Conservation (phyloP, 2,329 filamentous ascomycete species). For the Nigrospora oryzae region DNA sequence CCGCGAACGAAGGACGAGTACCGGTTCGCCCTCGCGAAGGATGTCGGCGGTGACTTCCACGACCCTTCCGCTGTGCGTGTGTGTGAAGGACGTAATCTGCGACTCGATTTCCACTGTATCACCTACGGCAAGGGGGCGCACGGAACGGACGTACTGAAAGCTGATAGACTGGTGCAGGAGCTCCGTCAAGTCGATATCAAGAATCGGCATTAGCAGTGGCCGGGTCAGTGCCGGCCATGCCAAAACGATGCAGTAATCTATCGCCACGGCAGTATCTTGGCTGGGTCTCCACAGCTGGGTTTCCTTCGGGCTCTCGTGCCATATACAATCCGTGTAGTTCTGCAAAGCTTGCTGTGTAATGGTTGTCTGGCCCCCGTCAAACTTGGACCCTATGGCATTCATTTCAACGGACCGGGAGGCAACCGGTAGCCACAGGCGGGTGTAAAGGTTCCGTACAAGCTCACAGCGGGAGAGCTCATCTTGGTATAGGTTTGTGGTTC, state of each 20-base stretch:
- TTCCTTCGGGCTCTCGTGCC: constrained; percentile 30
- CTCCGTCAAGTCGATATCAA: constrained; percentile 92
- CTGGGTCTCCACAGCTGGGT: constrained; percentile 28
- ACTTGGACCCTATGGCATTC: not conserved
- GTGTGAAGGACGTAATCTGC: constrained; percentile 94
- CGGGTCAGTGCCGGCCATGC: constrained; percentile 99
- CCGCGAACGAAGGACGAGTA: constrained; percentile 98
- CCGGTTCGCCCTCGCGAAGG: constrained; percentile 67
- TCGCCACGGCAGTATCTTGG: constrained; percentile 84
- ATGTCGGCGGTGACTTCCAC: constrained; percentile 97
- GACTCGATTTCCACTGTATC: constrained; percentile 88
- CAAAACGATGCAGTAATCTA: constrained; percentile 95
- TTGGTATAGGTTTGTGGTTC: constrained; percentile 28
- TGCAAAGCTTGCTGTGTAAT: constrained; percentile 73
- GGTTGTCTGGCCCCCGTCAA: constrained; percentile 26
- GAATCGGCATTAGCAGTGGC: constrained; percentile 92
- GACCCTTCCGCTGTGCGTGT: constrained; percentile 97
- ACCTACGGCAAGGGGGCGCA: constrained; percentile 87
- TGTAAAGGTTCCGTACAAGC: constrained; percentile 86
- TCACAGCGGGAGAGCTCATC: constrained; percentile 61
- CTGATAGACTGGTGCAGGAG: constrained; percentile 94
- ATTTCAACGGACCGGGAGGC: constrained; percentile 39
- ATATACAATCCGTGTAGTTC: constrained; percentile 94
- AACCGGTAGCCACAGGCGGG: constrained; percentile 80
- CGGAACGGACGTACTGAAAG: constrained; percentile 95